Evolutionary conservation across 2,329 filamentous ascomycete species (phyloP).

Genomic region (Ascochyta rabiei): DNA sequence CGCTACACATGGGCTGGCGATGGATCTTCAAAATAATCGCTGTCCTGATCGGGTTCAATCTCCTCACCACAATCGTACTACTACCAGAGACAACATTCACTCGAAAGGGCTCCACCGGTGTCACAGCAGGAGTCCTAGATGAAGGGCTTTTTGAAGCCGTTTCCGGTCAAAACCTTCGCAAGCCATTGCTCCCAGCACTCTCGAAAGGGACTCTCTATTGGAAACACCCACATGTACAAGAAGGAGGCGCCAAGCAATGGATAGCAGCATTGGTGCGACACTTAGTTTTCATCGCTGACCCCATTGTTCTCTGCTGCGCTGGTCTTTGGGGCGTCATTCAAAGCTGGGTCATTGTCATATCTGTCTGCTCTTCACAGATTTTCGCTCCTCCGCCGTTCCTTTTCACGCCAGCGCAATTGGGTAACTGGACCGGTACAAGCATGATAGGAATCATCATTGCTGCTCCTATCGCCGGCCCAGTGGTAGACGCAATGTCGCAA

Average conservation of each 20-base stretch:
- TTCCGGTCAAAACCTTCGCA: no score
- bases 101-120: no score
- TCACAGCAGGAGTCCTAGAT: no score
- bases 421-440: constrained; percentile 1
- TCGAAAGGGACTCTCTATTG: not conserved
- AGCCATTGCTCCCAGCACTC: no score
- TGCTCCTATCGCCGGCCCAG: not conserved
- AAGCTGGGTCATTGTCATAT: not conserved
- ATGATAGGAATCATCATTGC: not conserved
- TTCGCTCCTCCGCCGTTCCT: constrained; percentile 3
- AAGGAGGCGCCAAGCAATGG: not conserved
- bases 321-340: not conserved
- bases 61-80: not conserved
- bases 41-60: not conserved
- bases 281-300: not conserved
- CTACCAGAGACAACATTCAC: not conserved
- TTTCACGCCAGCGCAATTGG: constrained; percentile 1
- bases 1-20: not conserved
- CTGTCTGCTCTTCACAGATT: not conserved
- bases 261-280: not conserved
- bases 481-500: not conserved
- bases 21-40: not conserved
- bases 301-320: not conserved
- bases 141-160: no score
- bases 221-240: not conserved